Evolutionary conservation across 352 stramenopile species (phyloP), one percentile per base, ranked within the genome.

Genomic region (Phytophthora pinifolia): DNA sequence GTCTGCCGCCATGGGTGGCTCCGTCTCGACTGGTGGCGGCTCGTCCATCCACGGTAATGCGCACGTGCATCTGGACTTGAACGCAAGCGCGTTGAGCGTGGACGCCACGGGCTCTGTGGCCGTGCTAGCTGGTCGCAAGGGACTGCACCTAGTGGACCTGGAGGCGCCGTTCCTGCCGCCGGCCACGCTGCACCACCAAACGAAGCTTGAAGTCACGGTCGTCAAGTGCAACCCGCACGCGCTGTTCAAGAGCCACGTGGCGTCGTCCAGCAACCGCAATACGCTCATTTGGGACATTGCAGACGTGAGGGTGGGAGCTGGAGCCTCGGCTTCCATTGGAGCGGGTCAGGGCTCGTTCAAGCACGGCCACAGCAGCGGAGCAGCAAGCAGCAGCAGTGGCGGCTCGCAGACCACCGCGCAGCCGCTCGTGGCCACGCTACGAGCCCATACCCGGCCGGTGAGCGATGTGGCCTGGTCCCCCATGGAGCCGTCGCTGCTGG

Each of bases 241-340:
- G 30, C 60, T 76, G n/a, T 86, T 79, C 61, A 76, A 77, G 54
- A 71, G 63, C 53, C 67, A 80, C 57, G 81, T 92, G 22, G 82
- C 83, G 6, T 90, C 84, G 12, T 90, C 84, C 33, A 89, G 80
- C 36, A 89, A 92, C 65, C 72, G 84, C 37, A 87, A 89, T 54
- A 89, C 81, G 33, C 74, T 94, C 37, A 79, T 94, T 31, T 94
- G 84, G 84, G 72, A 91, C 53, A 74, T 94, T 35, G 34, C 54
- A 46, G 31, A 62, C 44, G 29, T 46, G 3, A 18, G 62, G 46
- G 57, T 67, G 29, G 53, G 36, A 0, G 53, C 59, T 4, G 49
- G 41, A 18, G 32, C 49, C 30, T 58, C 35, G 4, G 43, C 51
- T n/a, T 63, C 55, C 20, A 62, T 74, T 25, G 65, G 65, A 12